These are phyloP conservation scores for Aspergillus sp. DNA, from an alignment of 2,329 filamentous ascomycete species.

Conservation along the genomic window DNA sequence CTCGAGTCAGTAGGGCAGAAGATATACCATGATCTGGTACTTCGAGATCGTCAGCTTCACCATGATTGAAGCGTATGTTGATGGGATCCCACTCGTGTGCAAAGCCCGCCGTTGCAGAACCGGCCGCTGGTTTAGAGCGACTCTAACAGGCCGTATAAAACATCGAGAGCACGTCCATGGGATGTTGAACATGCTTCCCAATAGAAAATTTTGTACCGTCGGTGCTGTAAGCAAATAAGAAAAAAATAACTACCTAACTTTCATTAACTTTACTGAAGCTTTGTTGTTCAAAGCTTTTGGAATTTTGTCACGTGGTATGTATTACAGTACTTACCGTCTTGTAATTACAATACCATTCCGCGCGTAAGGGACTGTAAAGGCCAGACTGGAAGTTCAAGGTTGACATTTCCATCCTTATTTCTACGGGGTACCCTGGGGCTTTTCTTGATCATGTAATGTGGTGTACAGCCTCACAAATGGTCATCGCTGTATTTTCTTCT, in stretches of 20 bases:
- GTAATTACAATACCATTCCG: conserved; percentile 4
- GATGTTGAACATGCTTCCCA: conserved; percentile 33
- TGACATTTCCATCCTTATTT: too few species aligned
- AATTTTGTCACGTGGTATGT: not conserved
- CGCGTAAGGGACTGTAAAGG: conserved; percentile 27
- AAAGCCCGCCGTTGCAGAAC: conserved; percentile 18
- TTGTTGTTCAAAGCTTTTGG: not conserved
- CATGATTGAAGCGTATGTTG: not conserved
- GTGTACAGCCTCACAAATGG: too few species aligned
- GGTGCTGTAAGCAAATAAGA: not conserved
- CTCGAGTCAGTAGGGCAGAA: conserved; percentile 51
- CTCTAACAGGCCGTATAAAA: conserved; percentile 35
- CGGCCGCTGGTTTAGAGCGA: conserved; percentile 19
- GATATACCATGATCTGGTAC: conserved; percentile 39
- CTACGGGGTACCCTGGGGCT: too few species aligned
- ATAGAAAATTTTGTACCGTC: not conserved
- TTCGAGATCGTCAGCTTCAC: conserved; percentile 3
- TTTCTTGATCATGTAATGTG: too few species aligned
- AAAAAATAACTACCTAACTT: not conserved
- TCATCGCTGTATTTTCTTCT: too few species aligned
- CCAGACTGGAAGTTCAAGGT: conserved; percentile 22
- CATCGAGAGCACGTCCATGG: conserved; percentile 47
- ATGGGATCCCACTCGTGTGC: conserved; percentile 23
- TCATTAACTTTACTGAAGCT: too few species aligned
- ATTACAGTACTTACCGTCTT: not conserved